These are phyloP conservation scores for Leishmania turanica DNA, from an alignment of 208 protist genomes.

Conservation along the genomic window DNA sequence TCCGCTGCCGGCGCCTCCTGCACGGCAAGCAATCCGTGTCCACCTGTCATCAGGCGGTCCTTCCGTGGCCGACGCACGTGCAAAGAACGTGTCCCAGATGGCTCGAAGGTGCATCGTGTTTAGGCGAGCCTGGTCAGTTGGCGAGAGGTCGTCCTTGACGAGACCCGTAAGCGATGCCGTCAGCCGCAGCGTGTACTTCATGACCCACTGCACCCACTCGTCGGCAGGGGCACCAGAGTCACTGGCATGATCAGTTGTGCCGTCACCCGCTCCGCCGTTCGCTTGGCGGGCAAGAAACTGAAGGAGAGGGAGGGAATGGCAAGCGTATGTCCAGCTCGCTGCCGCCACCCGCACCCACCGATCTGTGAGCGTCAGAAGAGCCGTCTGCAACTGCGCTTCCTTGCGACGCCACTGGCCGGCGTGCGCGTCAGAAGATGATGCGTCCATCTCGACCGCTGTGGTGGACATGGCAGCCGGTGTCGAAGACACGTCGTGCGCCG, in stretches of 20 bases:
- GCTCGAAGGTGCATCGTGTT: slow-evolving; percentile 17
- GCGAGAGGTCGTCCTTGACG: not conserved
- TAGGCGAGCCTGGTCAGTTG: not conserved
- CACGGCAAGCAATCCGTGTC: not conserved
- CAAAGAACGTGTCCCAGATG: slow-evolving; percentile 30
- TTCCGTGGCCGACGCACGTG: not conserved
- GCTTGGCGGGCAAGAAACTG: slow-evolving; percentile 9
- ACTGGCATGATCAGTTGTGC: not conserved
- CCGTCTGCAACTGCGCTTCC: slow-evolving; percentile 13
- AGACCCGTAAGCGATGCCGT: slow-evolving; percentile 8
- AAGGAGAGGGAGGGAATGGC: slow-evolving; percentile 23
- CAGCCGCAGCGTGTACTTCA: slow-evolving; percentile 25
- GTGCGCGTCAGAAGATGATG: not conserved
- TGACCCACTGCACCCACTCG: slow-evolving; percentile 19
- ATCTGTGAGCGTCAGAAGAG: slow-evolving; percentile 27
- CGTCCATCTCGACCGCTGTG: not conserved
- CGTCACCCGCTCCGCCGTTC: not conserved
- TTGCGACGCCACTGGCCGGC: not conserved
- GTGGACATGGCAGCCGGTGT: not conserved
- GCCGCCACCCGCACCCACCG: slow-evolving; percentile 23
- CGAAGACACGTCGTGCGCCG: not conserved
- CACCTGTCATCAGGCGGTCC: not conserved
- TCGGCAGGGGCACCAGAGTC: not conserved
- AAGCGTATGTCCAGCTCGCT: slow-evolving; percentile 10
- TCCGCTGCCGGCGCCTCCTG: not conserved